Evolutionary conservation across 768 basidiomycete species (phyloP), one percentile per base, ranked within the genome.

Genomic region (Amanita fuliginea): DNA sequence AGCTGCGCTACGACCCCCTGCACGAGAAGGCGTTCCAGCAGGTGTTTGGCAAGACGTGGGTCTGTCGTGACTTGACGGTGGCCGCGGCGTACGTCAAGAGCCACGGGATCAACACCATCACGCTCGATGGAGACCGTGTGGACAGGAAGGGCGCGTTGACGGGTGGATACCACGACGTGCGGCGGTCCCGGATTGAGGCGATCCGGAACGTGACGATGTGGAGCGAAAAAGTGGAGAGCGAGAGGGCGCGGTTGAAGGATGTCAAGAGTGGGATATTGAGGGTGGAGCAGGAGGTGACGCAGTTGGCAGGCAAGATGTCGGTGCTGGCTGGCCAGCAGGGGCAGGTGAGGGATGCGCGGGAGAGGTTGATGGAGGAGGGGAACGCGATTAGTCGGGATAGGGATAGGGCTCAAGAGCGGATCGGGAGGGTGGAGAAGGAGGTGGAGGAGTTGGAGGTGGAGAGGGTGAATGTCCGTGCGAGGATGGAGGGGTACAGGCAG

Each of bases 41-140:
- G 60, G 94, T 98, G 9, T 99, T 99, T 55, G 93, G 94, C 33
- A 92, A 92, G 66, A 98, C 95, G 0, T 91, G 94, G 63, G 90
- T 99, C 19, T 97, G 95, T 62, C 79, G 86, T 40, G 91, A 96
- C 62, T 76, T 99, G 49, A 83, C 84, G 7, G 84, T 92, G 54
- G 94, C 93, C 19, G 89, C 92, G 5, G 87, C 89, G 7, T 98
- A 96, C 63, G 91, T 94, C 44, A 86, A 95, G 64, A 87, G 83
- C 57, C 93, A 98, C 61, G 83, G 83, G 1, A 85, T 98, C 61
- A 97, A 95, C 66, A 93, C 92, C 18, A 98, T 98, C 64, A 99
- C 96, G 1, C 77, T 96, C 34, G 94, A 95, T 56, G 96, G 96
- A 43, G 96, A 99, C 72, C 92, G 91, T 60, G 93, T 95, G 47